phyloP scores from a whole-genome alignment of 23 red algal genomes.

The Gracilaria vermiculophylla region DNA sequence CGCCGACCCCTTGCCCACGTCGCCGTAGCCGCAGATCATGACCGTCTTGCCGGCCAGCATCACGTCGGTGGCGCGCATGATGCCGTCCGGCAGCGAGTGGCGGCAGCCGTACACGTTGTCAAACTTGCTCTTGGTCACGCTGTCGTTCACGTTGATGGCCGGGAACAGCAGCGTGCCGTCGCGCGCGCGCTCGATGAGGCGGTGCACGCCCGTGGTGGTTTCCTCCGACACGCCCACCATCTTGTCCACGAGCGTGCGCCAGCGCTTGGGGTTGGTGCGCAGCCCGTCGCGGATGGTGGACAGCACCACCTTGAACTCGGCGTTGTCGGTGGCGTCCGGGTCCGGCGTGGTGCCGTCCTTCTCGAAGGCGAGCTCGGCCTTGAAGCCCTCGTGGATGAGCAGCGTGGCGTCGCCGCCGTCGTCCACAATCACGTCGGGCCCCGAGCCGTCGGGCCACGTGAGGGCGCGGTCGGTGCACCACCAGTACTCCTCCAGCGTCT shows the following conservation, averaged over 20 bases:
- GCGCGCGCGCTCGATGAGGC: conserved; percentile 89
- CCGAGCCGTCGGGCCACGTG: conserved; percentile 89
- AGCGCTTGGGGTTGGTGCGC: conserved; percentile 81
- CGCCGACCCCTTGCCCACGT: conserved; percentile 97
- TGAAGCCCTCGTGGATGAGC: conserved; percentile 98
- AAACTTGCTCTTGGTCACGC: conserved; percentile 99
- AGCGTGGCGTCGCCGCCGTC: conserved; percentile 98
- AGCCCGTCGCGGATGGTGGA: conserved; percentile 82
- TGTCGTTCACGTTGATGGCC: conserved; percentile 99
- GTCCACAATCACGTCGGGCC: conserved; percentile 95
- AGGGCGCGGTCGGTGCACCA: conserved; percentile 96
- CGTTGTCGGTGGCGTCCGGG: conserved; percentile 92
- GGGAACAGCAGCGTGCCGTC: conserved; percentile 96
- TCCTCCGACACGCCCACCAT: conserved; percentile 97
- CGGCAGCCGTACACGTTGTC: conserved; percentile 98
- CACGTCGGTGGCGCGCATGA: conserved; percentile 95
- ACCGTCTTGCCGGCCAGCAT: conserved; percentile 97
- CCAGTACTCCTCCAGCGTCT: conserved; percentile 96
- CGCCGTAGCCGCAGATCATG: conserved; percentile 94
- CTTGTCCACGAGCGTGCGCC: conserved; percentile 81
- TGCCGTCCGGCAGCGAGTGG: conserved; percentile 94
- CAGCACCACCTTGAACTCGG: conserved; percentile 87
- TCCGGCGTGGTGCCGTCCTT: conserved; percentile 88
- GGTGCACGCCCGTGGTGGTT: conserved; percentile 98
- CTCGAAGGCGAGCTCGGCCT: conserved; percentile 84